Percentiles rank a stretch among this genome's conserved stretches.
Evolutionary conservation across 1,139 yeast genomes (phyloP).

Genomic region (Arxiozyma telluris): DNA sequence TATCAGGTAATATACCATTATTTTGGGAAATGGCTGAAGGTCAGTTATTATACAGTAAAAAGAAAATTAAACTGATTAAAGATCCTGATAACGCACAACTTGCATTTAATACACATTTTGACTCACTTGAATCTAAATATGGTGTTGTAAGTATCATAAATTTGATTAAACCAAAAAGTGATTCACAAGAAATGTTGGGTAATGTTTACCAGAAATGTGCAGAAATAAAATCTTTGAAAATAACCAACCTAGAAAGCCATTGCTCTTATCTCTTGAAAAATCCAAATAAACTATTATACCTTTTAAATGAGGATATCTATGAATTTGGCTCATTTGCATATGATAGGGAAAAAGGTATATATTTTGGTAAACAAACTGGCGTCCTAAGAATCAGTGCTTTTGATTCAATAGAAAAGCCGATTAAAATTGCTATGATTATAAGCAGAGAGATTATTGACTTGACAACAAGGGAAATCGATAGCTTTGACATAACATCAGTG

Average conservation of each 20-base stretch:
- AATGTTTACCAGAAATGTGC: slow-evolving; percentile 30
- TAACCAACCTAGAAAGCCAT: slow-evolving; percentile 31
- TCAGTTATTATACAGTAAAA: slow-evolving; percentile 43
- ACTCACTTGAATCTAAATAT: slow-evolving; percentile 45
- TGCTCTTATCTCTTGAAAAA: slow-evolving; percentile 32
- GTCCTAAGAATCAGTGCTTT: slow-evolving; percentile 57
- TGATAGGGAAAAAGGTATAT: slow-evolving; percentile 40
- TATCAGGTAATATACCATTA: slow-evolving; percentile 63
- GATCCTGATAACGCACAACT: slow-evolving; percentile 57
- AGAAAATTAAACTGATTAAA: slow-evolving; percentile 42
- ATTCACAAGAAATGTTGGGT: slow-evolving; percentile 36
- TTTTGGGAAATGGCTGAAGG: slow-evolving; percentile 49
- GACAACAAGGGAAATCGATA: slow-evolving; percentile 47
- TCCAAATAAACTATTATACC: slow-evolving; percentile 33
- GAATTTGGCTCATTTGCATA: slow-evolving; percentile 61
- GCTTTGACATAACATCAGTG: slow-evolving; percentile 33
- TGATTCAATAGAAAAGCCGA: slow-evolving; percentile 57
- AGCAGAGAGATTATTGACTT: slow-evolving; percentile 53
- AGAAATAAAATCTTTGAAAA: slow-evolving; percentile 24
- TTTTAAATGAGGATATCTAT: slow-evolving; percentile 40
- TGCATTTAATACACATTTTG: slow-evolving; percentile 58
- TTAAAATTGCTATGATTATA: slow-evolving; percentile 48
- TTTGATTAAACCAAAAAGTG: slow-evolving; percentile 35
- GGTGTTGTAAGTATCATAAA: slow-evolving; percentile 58
- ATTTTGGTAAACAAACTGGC: slow-evolving; percentile 61